These are phyloP conservation scores for Monosporascus sp. DNA, from an alignment of 2,329 filamentous ascomycete species.

Conservation along the genomic window DNA sequence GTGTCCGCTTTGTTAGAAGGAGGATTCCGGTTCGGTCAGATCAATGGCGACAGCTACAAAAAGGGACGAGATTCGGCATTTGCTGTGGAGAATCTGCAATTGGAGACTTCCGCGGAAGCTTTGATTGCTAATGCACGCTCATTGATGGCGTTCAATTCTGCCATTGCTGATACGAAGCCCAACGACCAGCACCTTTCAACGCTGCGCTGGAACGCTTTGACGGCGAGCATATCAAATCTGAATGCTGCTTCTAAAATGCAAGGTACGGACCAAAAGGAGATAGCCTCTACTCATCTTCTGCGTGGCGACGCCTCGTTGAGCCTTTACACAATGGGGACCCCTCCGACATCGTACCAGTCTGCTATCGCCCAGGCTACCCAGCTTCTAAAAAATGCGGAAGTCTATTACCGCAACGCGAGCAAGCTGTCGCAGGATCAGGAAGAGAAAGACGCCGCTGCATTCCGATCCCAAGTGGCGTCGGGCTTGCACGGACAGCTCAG, in stretches of 20 bases:
- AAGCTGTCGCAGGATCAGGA: slow-evolving; percentile 14
- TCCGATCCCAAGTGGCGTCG: slow-evolving; percentile 12
- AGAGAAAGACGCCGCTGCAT: slow-evolving; percentile 9
- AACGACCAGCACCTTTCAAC: slow-evolving; percentile 10
- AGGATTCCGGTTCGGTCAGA: slow-evolving; percentile 15
- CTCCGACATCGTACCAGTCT: slow-evolving; percentile 15
- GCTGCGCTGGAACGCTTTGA: slow-evolving; percentile 22
- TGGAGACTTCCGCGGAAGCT: slow-evolving; percentile 9
- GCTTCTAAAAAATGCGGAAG: slow-evolving; percentile 22
- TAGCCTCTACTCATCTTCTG: slow-evolving; percentile 21
- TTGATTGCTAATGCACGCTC: slow-evolving; percentile 19
- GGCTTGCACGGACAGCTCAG: slow-evolving; percentile 8
- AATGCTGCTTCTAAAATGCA: slow-evolving; percentile 14
- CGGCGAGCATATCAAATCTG: slow-evolving; percentile 15
- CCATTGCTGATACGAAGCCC: slow-evolving; percentile 13
- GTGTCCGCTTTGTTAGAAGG: slow-evolving; percentile 19
- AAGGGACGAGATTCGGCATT: slow-evolving; percentile 22
- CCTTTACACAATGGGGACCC: slow-evolving; percentile 19
- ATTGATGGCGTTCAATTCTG: slow-evolving; percentile 21
- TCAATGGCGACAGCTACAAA: slow-evolving; percentile 20
- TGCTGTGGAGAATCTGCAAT: slow-evolving; percentile 13
- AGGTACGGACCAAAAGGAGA: slow-evolving; percentile 12
- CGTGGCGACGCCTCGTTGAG: slow-evolving; percentile 23
- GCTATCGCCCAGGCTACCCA: slow-evolving; percentile 15
- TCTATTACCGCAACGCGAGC: slow-evolving; percentile 27